These are phyloP conservation scores for Leptographium procerum DNA, from an alignment of 2,329 filamentous ascomycete genomes.

Conservation along the genomic window DNA sequence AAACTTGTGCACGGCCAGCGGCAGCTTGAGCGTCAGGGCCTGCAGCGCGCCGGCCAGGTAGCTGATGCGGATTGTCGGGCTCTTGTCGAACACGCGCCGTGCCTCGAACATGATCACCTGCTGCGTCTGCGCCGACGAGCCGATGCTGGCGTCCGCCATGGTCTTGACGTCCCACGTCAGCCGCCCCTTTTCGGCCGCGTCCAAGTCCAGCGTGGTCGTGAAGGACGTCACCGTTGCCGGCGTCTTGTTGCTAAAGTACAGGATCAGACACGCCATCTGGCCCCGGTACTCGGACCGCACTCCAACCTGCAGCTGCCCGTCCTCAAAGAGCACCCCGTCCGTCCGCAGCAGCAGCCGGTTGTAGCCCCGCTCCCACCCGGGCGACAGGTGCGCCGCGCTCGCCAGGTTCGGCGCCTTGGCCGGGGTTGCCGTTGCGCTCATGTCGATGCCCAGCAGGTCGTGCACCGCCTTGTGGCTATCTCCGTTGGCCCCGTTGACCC, in stretches of 20 bases:
- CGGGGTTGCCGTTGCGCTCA: conserved; percentile 28
- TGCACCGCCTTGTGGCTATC: conserved; percentile 30
- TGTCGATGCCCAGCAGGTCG: conserved; percentile 74
- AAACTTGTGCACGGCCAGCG: conserved; percentile 84
- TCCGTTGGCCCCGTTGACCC: not conserved
- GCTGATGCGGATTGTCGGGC: conserved; percentile 85
- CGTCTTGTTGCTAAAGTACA: conserved; percentile 94
- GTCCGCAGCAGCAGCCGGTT: conserved; percentile 66
- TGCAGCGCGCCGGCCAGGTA: conserved; percentile 91
- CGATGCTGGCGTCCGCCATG: conserved; percentile 72
- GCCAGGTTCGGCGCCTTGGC: conserved; percentile 71
- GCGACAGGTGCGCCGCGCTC: conserved; percentile 82
- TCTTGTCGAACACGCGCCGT: conserved; percentile 66
- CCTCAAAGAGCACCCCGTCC: conserved; percentile 89
- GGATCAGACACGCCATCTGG: conserved; percentile 89
- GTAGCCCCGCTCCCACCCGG: conserved; percentile 88
- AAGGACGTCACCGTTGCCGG: conserved; percentile 77
- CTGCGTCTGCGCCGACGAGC: conserved; percentile 66
- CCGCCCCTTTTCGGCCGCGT: conserved; percentile 49
- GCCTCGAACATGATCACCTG: conserved; percentile 94
- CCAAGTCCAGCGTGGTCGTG: conserved; percentile 84
- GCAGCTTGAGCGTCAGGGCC: conserved; percentile 81
- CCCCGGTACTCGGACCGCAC: conserved; percentile 87
- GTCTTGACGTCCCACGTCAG: conserved; percentile 81
- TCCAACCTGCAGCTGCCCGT: conserved; percentile 86